A percentile compares a stretch with the other conserved stretches of the same genome.
Conservation (phyloP, 768 basidiomycete species). For the Basidioascus undulatus region DNA sequence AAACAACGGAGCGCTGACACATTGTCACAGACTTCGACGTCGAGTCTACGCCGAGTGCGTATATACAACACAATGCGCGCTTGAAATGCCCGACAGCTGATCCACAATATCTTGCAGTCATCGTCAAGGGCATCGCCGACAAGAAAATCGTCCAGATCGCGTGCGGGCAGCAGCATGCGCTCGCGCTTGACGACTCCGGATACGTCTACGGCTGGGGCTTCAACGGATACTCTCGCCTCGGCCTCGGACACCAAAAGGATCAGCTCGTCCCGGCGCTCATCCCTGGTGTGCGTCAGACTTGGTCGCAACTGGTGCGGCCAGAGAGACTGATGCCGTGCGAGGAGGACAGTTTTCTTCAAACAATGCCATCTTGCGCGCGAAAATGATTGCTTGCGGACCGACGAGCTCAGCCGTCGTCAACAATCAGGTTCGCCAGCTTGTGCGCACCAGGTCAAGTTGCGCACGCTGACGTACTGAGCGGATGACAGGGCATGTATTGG, state of each 20-base stretch:
- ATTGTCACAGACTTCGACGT: too few species aligned
- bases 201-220: conserved; percentile 68
- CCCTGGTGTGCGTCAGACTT: too few species aligned
- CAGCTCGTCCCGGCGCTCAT: conserved; percentile 55
- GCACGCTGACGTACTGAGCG: too few species aligned
- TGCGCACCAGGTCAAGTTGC: too few species aligned
- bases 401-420: conserved; percentile 65
- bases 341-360: conserved; percentile 41
- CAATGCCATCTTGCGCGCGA: conserved; percentile 36
- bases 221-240: conserved; percentile 70
- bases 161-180: conserved; percentile 64
- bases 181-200: conserved; percentile 49
- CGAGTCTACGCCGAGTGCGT: conserved; percentile 39
- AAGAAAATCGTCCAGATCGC: conserved; percentile 59
- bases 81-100: background rate
- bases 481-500: conserved; percentile 64
- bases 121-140: conserved; percentile 47
- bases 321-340: conserved; percentile 1
- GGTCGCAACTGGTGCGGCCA: too few species aligned
- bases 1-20: too few species aligned
- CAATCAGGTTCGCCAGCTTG: too few species aligned
- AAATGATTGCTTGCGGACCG: conserved; percentile 48
- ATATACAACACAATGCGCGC: too few species aligned
- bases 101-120: conserved; percentile 24
- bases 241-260: conserved; percentile 65